Conservation (phyloP, 305 asterid genomes). For the Andrographis paniculata region DNA sequence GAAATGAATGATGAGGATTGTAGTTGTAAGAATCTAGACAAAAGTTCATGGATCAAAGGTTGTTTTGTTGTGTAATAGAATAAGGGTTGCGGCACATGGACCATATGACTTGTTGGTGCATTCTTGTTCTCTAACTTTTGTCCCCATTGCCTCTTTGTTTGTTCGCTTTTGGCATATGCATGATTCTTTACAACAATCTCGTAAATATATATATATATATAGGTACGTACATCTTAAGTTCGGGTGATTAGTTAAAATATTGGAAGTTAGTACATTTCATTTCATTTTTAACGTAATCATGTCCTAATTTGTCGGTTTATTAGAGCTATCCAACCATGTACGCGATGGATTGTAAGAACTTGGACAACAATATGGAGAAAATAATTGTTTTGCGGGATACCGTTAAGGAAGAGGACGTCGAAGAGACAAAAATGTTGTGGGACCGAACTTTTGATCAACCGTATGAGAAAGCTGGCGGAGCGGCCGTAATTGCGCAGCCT, state of each 20-base stretch:
- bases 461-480: conserved; percentile 76
- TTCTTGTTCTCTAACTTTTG: conserved; percentile 26
- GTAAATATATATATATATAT: no score
- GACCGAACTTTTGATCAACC: conserved; percentile 72
- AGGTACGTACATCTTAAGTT: no score
- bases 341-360: conserved; percentile 52
- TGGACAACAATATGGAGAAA: conserved; percentile 49
- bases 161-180: conserved; percentile 10
- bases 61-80: conserved; percentile 13
- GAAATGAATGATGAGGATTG: no score
- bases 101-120: conserved; percentile 22
- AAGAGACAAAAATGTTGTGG: conserved; percentile 58
- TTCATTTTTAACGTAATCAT: no score
- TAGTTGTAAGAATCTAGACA: no score
- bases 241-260: no score
- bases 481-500: conserved; percentile 31
- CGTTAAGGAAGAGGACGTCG: conserved; percentile 35
- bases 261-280: no score
- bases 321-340: conserved; percentile 90
- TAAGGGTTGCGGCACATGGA: conserved; percentile 24
- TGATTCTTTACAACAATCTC: conserved; percentile 5
- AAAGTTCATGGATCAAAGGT: no score
- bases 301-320: conserved; percentile 19
- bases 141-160: conserved; percentile 20
- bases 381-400: conserved; percentile 40